A percentile compares a stretch with the other conserved stretches of the same genome.
Conservation (phyloP, 345 rosid genomes). For the Heritiera littoralis region DNA sequence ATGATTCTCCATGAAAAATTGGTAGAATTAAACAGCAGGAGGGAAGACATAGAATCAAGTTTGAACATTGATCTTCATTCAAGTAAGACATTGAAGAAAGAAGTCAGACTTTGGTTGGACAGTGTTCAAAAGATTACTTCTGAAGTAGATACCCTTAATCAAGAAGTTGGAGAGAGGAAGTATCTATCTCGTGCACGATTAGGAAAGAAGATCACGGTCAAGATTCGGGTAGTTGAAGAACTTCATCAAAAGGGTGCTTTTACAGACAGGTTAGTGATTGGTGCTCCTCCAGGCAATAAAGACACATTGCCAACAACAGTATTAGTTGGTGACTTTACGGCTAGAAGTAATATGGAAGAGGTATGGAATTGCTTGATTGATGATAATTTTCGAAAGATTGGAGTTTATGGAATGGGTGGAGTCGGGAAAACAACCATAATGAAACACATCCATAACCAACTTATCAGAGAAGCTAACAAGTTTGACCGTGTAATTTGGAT, state of each 20-base stretch:
- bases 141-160: neutral
- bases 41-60: slow-evolving; percentile 7
- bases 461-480: neutral
- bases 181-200: neutral
- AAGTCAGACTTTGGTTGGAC: neutral
- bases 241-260: neutral
- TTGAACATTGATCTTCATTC: neutral
- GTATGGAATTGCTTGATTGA: slow-evolving; percentile 15
- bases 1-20: neutral
- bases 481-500: slow-evolving; percentile 12
- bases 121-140: neutral
- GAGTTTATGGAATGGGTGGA: slow-evolving; percentile 19
- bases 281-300: neutral
- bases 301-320: neutral
- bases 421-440: slow-evolving; percentile 14
- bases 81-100: slow-evolving; percentile 5
- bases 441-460: slow-evolving; percentile 1
- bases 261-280: neutral
- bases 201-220: neutral
- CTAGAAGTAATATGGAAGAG: neutral
- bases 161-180: neutral
- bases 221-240: slow-evolving; percentile 2
- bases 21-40: slow-evolving; percentile 12
- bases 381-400: neutral
- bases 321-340: slow-evolving; percentile 3